Conservation (phyloP, 495 filamentous ascomycete genomes). For the Daldinia bambusicola region DNA sequence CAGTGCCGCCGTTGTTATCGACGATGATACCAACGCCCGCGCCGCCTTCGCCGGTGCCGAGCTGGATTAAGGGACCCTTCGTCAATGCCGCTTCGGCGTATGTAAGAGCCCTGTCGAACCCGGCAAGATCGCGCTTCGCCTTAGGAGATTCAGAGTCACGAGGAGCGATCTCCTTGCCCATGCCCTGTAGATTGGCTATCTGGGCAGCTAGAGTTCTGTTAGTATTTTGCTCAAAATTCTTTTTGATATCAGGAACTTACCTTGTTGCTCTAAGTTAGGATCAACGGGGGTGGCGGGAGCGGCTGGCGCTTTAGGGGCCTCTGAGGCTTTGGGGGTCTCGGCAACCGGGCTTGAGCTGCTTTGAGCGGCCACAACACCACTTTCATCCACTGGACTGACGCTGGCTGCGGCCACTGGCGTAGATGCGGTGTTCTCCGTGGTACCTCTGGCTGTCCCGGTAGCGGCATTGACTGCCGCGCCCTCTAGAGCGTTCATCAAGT, state of each 20-base stretch:
- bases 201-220: conserved; percentile 49
- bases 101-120: conserved; percentile 60
- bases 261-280: conserved; percentile 52
- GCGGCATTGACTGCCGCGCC: conserved; percentile 61
- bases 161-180: conserved; percentile 62
- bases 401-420: conserved; percentile 23
- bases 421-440: conserved; percentile 40
- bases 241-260: conserved; percentile 29
- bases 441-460: conserved; percentile 35
- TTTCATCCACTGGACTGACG: conserved; percentile 18
- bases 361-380: conserved; percentile 19
- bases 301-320: conserved; percentile 7
- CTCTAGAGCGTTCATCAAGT: conserved; percentile 60
- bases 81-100: conserved; percentile 59
- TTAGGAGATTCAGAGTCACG: conserved; percentile 44
- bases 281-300: conserved; percentile 37
- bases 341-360: conserved; percentile 25
- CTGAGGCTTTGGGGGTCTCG: conserved; percentile 23
- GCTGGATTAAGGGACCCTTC: conserved; percentile 58
- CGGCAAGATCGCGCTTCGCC: conserved; percentile 56
- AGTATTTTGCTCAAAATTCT: not conserved
- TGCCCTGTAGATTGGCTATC: conserved; percentile 57
- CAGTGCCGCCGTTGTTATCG: conserved; percentile 51
- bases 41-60: conserved; percentile 59
- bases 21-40: conserved; percentile 62